Conservation (phyloP, 305 asterid genomes). For the Rubia peregrina region DNA sequence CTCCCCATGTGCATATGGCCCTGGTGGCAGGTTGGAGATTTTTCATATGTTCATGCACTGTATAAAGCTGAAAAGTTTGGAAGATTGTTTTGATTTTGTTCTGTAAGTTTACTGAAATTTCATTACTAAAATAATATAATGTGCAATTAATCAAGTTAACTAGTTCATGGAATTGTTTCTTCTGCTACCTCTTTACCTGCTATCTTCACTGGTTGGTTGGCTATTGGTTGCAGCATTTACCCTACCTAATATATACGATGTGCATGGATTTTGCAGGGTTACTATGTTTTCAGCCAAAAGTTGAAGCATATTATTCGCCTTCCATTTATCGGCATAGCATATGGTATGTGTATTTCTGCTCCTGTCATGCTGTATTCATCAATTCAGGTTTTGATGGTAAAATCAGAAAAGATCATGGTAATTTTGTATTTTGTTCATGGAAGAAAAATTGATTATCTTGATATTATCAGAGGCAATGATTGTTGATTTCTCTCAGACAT, state of each 20-base stretch:
- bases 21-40: not conserved
- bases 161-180: not conserved
- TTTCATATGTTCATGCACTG: not conserved
- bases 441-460: not conserved
- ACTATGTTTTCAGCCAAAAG: conserved; percentile 94
- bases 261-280: conserved; percentile 60
- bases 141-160: not conserved
- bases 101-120: conserved; percentile 1
- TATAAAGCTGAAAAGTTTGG: not conserved
- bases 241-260: conserved; percentile 1
- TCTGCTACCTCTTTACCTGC: not conserved
- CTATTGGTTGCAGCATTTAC: not conserved
- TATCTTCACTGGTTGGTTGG: not conserved
- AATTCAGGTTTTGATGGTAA: not conserved
- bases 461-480: not conserved
- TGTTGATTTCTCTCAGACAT: not conserved
- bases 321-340: conserved; percentile 79
- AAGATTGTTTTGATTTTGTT: not conserved
- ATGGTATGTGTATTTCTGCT: conserved; percentile 49
- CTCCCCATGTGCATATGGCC: too few relatives aligned
- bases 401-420: not conserved
- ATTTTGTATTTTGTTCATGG: not conserved
- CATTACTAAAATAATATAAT: not conserved
- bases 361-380: conserved; percentile 6
- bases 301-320: conserved; percentile 87